Percentiles rank a stretch among this genome's conserved stretches.
phyloP scores from a whole-genome alignment of 1,139 yeast species.

The Taiozyma onychis region DNA sequence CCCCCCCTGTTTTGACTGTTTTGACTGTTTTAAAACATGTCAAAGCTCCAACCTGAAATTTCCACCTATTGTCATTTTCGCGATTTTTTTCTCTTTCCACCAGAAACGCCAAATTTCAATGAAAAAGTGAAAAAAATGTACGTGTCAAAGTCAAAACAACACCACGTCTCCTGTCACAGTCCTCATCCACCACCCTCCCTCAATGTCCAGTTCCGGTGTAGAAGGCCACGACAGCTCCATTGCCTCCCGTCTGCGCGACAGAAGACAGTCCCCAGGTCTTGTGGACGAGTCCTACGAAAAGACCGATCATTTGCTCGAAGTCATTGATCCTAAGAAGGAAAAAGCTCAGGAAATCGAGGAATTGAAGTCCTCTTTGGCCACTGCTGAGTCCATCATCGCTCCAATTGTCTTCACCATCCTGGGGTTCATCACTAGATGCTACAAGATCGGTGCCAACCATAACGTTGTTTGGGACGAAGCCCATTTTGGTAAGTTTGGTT shows the following conservation, averaged over 20 bases:
- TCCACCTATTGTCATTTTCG: background rate
- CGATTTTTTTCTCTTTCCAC: background rate
- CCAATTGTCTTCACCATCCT: conserved; percentile 58
- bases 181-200: background rate
- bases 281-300: background rate
- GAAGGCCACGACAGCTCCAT: background rate
- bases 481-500: conserved; percentile 93
- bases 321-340: conserved; percentile 16
- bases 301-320: conserved; percentile 7
- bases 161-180: background rate
- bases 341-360: conserved; percentile 19
- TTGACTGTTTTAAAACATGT: too few species aligned
- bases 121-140: background rate
- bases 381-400: conserved; percentile 41
- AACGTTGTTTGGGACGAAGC: conserved; percentile 97
- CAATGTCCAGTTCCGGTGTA: conserved; percentile 3
- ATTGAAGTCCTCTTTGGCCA: conserved; percentile 21
- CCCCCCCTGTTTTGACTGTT: too few species aligned
- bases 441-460: conserved; percentile 61
- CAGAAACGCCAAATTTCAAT: background rate
- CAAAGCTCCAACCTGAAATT: too few species aligned
- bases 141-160: background rate
- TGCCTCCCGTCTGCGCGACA: conserved; percentile 1
- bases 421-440: conserved; percentile 70
- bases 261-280: background rate